Percentiles rank a stretch among this genome's conserved stretches.
phyloP scores from a whole-genome alignment of 495 filamentous ascomycete genomes.

The Aspergillus funiculosus region DNA sequence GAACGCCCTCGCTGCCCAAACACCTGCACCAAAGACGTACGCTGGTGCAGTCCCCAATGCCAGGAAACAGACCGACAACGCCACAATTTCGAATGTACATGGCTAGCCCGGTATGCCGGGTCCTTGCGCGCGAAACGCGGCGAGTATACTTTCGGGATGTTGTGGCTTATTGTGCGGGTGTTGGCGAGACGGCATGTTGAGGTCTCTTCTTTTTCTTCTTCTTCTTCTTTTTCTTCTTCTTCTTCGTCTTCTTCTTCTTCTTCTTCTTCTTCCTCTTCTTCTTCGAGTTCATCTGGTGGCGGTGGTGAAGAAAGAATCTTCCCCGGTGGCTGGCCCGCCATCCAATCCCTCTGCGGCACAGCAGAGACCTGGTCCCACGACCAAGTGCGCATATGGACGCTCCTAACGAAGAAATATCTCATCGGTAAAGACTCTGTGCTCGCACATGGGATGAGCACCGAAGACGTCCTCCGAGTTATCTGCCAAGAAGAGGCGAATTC shows the following conservation, averaged over 20 bases:
- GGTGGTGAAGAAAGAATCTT: no score
- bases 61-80: slow-evolving; percentile 21
- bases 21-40: slow-evolving; percentile 28
- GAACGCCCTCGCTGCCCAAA: slow-evolving; percentile 24
- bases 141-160: slow-evolving; percentile 39
- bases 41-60: slow-evolving; percentile 30
- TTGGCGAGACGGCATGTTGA: slow-evolving; percentile 28
- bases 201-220: no score
- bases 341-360: slow-evolving; percentile 33
- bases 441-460: slow-evolving; percentile 22
- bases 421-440: slow-evolving; percentile 3
- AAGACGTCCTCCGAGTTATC: slow-evolving; percentile 27
- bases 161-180: slow-evolving; percentile 38
- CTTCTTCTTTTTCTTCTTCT: no score
- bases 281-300: no score
- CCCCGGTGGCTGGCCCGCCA: slow-evolving; percentile 32
- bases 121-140: slow-evolving; percentile 31
- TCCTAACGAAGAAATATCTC: slow-evolving; percentile 37
- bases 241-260: no score
- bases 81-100: slow-evolving; percentile 35
- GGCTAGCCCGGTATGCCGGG: slow-evolving; percentile 28
- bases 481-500: slow-evolving; percentile 40
- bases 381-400: slow-evolving; percentile 27
- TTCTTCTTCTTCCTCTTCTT: no score
- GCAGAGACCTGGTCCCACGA: slow-evolving; percentile 32